phyloP scores from a whole-genome alignment of 441 rosid genomes.

The Geranium incanum region DNA sequence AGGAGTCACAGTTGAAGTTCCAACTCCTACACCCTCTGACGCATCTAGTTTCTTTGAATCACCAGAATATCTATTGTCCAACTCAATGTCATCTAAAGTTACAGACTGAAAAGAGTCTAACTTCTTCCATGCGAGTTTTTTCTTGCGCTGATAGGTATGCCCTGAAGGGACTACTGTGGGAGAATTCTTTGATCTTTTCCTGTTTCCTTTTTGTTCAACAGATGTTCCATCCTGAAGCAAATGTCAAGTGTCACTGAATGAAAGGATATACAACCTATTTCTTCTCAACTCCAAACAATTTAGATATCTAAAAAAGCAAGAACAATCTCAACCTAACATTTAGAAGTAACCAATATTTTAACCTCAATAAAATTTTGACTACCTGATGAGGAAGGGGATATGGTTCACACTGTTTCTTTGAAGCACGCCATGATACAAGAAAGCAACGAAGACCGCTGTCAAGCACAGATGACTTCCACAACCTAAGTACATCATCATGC shows the following conservation, averaged over 20 bases:
- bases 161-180: conserved; percentile 21
- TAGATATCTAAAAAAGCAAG: background rate
- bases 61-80: conserved; percentile 25
- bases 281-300: background rate
- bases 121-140: conserved; percentile 38
- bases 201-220: conserved; percentile 18
- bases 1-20: conserved; percentile 24
- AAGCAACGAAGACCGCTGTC: conserved; percentile 36
- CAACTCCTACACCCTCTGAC: conserved; percentile 21
- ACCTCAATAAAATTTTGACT: background rate
- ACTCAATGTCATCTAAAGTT: conserved; percentile 25
- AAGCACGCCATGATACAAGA: conserved; percentile 31
- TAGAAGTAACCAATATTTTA: conserved; percentile 1
- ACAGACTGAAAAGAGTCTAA: conserved; percentile 30
- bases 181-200: conserved; percentile 26
- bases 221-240: conserved; percentile 30
- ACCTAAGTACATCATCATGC: conserved; percentile 55
- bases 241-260: conserved; percentile 10
- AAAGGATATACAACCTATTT: background rate
- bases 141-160: conserved; percentile 48
- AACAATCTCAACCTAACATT: conserved; percentile 5
- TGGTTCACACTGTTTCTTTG: conserved; percentile 21
- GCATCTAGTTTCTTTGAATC: conserved; percentile 37
- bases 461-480: conserved; percentile 51
- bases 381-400: conserved; percentile 24